Evolutionary conservation across 1,139 yeast species (phyloP).

Genomic region (Yamadazyma jaroonii): DNA sequence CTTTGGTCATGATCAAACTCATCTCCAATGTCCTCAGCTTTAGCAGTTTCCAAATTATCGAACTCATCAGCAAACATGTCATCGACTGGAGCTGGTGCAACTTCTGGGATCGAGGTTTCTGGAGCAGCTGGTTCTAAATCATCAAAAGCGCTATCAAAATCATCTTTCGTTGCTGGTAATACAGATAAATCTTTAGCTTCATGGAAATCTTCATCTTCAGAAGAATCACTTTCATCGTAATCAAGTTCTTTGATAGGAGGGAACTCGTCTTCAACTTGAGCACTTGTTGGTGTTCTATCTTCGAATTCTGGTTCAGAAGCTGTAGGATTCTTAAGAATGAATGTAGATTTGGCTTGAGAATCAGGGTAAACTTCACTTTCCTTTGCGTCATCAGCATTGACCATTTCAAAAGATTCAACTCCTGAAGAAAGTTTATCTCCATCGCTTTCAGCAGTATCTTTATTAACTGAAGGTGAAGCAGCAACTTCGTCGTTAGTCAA

Average conservation of each 20-base stretch:
- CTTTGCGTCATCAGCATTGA: slow-evolving; percentile 45
- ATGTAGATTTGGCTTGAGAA: slow-evolving; percentile 6
- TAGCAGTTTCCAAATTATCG: slow-evolving; percentile 42
- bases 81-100: slow-evolving; percentile 9
- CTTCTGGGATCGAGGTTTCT: slow-evolving; percentile 14
- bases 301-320: slow-evolving; percentile 3
- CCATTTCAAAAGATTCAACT: slow-evolving; percentile 52
- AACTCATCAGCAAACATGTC: slow-evolving; percentile 40
- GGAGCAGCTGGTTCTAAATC: slow-evolving; percentile 39
- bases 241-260: slow-evolving; percentile 72
- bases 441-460: slow-evolving; percentile 22
- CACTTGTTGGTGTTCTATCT: neutral
- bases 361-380: slow-evolving; percentile 9
- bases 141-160: slow-evolving; percentile 37
- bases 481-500: slow-evolving; percentile 13
- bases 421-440: slow-evolving; percentile 46
- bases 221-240: slow-evolving; percentile 52
- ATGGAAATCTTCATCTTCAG: slow-evolving; percentile 23
- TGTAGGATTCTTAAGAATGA: slow-evolving; percentile 12
- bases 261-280: slow-evolving; percentile 46
- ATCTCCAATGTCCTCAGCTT: slow-evolving; percentile 33
- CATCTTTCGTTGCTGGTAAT: slow-evolving; percentile 15
- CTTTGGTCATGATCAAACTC: slow-evolving; percentile 10
- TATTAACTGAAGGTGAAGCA: slow-evolving; percentile 12
- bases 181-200: slow-evolving; percentile 15